These are phyloP conservation scores for Fistulinella cinereoalba DNA, from an alignment of 1,284 basidiomycete genomes.

Conservation along the genomic window DNA sequence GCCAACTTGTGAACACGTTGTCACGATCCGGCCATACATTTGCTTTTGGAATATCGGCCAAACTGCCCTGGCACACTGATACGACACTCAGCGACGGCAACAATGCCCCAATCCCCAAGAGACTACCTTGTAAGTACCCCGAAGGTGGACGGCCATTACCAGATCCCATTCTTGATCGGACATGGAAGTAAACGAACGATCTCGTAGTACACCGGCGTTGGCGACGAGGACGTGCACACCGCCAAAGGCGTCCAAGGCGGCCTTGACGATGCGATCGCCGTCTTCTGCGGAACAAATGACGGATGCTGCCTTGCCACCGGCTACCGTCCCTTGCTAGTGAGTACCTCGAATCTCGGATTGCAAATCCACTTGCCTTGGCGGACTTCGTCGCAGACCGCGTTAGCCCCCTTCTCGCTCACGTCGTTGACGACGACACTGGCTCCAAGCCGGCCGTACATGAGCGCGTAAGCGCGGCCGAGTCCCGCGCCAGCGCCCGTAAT, in stretches of 20 bases:
- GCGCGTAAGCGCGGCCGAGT: conserved; percentile 88
- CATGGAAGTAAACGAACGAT: conserved; percentile 90
- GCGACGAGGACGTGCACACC: conserved; percentile 87
- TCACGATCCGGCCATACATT: conserved; percentile 95
- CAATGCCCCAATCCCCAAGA: not conserved
- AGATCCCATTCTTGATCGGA: conserved; percentile 93
- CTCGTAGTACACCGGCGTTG: conserved; percentile 93
- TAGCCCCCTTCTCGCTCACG: conserved; percentile 83
- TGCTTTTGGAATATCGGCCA: conserved; percentile 98
- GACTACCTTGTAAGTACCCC: conserved; percentile 69
- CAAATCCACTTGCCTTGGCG: conserved; percentile 54
- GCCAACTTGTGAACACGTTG: conserved; percentile 90
- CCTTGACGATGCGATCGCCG: conserved; percentile 87
- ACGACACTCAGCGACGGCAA: conserved; percentile 2
- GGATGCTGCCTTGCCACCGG: conserved; percentile 85
- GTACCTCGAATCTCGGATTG: not conserved
- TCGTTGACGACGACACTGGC: conserved; percentile 98
- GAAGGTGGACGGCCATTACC: conserved; percentile 86
- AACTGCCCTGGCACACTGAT: conserved; percentile 84
- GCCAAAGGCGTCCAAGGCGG: conserved; percentile 86
- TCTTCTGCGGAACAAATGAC: conserved; percentile 90
- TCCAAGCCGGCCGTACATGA: conserved; percentile 88
- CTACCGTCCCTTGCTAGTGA: conserved; percentile 37
- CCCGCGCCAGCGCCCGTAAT: conserved; percentile 94
- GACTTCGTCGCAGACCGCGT: conserved; percentile 85